These are phyloP conservation scores for Phialemoniopsis sp. DNA, from an alignment of 2,329 filamentous ascomycete genomes.

Conservation along the genomic window DNA sequence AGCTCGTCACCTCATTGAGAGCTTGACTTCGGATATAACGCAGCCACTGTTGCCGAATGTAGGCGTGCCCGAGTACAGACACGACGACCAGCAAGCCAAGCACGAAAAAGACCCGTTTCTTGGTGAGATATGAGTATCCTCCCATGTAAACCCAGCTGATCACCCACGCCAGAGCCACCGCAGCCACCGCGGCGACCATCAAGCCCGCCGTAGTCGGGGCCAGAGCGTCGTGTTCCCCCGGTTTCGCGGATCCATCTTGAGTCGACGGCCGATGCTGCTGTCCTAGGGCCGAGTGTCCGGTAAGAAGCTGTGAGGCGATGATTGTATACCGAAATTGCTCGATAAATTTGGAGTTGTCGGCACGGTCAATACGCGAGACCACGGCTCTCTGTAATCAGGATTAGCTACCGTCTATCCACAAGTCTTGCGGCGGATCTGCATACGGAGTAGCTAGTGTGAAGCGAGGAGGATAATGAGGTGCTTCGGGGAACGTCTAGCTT, in stretches of 20 bases:
- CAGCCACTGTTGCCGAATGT: slow-evolving; percentile 76
- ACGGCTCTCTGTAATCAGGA: slow-evolving; percentile 52
- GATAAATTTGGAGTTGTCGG: slow-evolving; percentile 79
- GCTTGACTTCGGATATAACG: slow-evolving; percentile 73
- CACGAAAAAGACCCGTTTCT: slow-evolving; percentile 45
- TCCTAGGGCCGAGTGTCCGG: slow-evolving; percentile 56
- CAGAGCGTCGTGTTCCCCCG: slow-evolving; percentile 7
- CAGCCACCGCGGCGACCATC: slow-evolving; percentile 57
- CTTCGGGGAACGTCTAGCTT: slow-evolving; percentile 34
- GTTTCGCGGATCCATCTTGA: not conserved
- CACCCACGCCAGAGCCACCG: slow-evolving; percentile 64
- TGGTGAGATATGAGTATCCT: slow-evolving; percentile 47
- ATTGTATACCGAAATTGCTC: slow-evolving; percentile 93
- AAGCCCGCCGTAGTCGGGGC: slow-evolving; percentile 33
- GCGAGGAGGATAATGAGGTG: slow-evolving; percentile 36
- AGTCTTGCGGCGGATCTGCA: slow-evolving; percentile 15
- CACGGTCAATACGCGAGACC: slow-evolving; percentile 67
- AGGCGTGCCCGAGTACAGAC: slow-evolving; percentile 62
- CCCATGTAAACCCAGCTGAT: slow-evolving; percentile 65
- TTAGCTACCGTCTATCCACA: slow-evolving; percentile 4
- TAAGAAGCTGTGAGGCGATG: slow-evolving; percentile 84
- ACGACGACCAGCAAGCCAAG: slow-evolving; percentile 45
- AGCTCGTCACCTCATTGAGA: slow-evolving; percentile 61
- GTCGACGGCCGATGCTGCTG: slow-evolving; percentile 24
- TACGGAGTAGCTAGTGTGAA: slow-evolving; percentile 49